These are phyloP conservation scores for Naganishia randhawae DNA, from an alignment of 768 basidiomycete genomes.

Conservation along the genomic window DNA sequence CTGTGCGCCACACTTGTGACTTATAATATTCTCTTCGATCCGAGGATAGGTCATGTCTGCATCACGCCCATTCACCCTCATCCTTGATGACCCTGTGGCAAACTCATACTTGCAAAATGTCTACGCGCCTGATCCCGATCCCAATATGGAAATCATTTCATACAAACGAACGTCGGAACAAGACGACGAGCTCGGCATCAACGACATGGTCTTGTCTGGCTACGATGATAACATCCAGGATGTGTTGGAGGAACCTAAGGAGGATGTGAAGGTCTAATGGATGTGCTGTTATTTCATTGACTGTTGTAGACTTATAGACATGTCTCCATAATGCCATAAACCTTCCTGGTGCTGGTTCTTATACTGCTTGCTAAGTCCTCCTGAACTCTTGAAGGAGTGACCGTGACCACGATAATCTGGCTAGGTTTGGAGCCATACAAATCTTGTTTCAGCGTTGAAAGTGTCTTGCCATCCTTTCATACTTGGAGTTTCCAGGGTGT, in stretches of 20 bases:
- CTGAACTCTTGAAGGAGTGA: background rate
- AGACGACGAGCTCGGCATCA: slow-evolving; percentile 87
- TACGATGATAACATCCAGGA: slow-evolving; percentile 36
- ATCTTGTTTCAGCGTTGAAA: background rate
- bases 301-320: slow-evolving; percentile 11
- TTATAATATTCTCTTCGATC: background rate
- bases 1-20: background rate
- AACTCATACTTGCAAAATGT: slow-evolving; percentile 94
- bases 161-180: slow-evolving; percentile 86
- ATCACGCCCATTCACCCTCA: slow-evolving; percentile 76
- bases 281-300: background rate
- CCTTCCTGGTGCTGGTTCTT: no score
- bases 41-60: slow-evolving; percentile 66
- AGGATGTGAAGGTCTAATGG: slow-evolving; percentile 18
- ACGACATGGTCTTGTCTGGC: slow-evolving; percentile 51
- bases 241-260: slow-evolving; percentile 1
- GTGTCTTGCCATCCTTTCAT: background rate
- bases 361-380: background rate
- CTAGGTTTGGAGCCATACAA: background rate
- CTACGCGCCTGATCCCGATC: slow-evolving; percentile 96
- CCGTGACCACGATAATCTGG: background rate
- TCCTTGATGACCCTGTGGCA: slow-evolving; percentile 90
- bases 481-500: background rate
- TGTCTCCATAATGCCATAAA: background rate
- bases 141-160: slow-evolving; percentile 75